Conservation (phyloP, 1,284 basidiomycete species). For the Cutaneotrichosporon cavernicola region DNA sequence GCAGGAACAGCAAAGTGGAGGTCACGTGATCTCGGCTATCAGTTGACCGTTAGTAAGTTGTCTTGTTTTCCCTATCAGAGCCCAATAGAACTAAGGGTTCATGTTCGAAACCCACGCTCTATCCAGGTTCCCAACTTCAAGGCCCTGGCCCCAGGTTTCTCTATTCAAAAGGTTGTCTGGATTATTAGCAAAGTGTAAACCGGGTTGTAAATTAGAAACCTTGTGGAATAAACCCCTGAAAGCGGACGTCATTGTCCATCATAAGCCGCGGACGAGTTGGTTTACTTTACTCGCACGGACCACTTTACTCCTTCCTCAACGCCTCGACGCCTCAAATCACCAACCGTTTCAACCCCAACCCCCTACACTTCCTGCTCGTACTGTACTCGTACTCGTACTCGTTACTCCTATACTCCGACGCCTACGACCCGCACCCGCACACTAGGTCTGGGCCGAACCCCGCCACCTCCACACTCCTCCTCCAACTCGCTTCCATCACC, state of each 20-base stretch:
- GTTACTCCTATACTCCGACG: not conserved
- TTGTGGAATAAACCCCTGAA: not conserved
- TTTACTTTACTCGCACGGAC: not conserved
- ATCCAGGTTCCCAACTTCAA: no score
- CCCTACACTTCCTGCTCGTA: no score
- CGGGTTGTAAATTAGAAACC: no score
- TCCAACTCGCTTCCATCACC: not conserved
- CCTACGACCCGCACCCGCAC: not conserved
- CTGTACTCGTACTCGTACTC: no score
- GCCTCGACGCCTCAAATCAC: not conserved
- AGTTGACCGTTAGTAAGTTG: not conserved
- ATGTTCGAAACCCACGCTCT: no score
- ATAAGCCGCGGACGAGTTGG: not conserved
- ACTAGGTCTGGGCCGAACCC: no score
- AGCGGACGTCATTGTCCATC: not conserved
- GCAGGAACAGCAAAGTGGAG: not conserved
- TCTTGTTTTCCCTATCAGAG: no score
- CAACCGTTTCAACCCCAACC: not conserved
- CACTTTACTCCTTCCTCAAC: not conserved
- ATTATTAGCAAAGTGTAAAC: no score
- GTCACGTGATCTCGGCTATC: slow-evolving; percentile 2
- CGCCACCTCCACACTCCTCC: not conserved
- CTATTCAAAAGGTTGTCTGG: no score
- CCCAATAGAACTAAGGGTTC: no score
- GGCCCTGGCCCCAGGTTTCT: no score